Evolutionary conservation across 1,284 basidiomycete species (phyloP), one percentile per base, ranked within the genome.

Genomic region (Sutorius eximius): DNA sequence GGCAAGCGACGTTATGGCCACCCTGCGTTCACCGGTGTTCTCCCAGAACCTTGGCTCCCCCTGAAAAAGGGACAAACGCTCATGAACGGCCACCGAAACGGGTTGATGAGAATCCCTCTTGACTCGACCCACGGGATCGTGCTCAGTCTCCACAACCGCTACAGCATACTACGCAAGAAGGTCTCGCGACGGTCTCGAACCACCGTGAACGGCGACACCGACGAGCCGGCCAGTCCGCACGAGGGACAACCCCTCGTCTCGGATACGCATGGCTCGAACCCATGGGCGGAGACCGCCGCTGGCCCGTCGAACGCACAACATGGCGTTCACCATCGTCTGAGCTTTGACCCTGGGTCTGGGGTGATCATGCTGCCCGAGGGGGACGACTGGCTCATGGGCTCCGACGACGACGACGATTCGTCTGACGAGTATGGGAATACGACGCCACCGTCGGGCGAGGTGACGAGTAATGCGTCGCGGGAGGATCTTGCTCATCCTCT

Each of bases 21-120:
- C 63, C 94, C 94, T 1, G 95, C 93, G 0, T 77, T 97, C 18
- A 91, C 87, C 13, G 94, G 94, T 0, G 82, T 89, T 3, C 80
- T 97, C 0, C 95, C 94, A 0, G 84, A 88, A 57, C 94, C 94
- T 0, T 97, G 94, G 94, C 80, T 97, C 1, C 95, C 94, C 0
- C 72, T 91, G 47, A 90, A 89, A 75, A 91, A 87, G 66, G 85
- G 87, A 2, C 83, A 91, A 70, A 81, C 82, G 2, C 79, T 92
- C 6, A 82, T 84, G 18, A 81, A 89, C 66, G 69, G 80, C 52
- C 61, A 71, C 71, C 57, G 73, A 65, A 50, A 54, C 57, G 72
- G 71, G 32, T 57, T 61, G 24, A 58, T 69, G 37, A 69, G 74
- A n/a, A 60, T 63, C 9, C 62, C 67, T 16, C 69, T 73, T 44